These are phyloP conservation scores for Diophrys appendiculata DNA, from an alignment of 73 alveolate genomes.

Conservation along the genomic window DNA sequence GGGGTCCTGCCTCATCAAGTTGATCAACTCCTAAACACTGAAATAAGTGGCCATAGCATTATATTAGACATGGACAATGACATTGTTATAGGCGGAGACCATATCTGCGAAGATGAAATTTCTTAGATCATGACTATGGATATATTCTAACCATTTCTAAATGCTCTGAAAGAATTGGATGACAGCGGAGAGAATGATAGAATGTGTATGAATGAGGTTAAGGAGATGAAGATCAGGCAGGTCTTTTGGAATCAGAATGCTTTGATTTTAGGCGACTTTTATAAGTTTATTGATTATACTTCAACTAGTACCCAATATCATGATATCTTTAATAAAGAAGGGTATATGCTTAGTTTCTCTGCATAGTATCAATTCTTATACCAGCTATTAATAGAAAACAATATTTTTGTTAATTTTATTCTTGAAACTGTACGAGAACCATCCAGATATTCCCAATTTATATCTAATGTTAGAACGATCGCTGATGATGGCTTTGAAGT, in stretches of 20 bases:
- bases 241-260: neutral
- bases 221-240: neutral
- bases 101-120: neutral
- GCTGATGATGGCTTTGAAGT: neutral
- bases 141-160: neutral
- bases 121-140: neutral
- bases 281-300: neutral
- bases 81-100: neutral
- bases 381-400: no score
- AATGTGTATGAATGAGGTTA: neutral
- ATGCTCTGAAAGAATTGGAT: neutral
- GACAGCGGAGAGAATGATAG: neutral
- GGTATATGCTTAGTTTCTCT: neutral
- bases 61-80: neutral
- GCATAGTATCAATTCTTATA: neutral
- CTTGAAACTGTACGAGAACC: neutral
- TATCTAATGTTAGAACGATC: neutral
- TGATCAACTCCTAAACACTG: neutral
- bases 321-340: neutral
- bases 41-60: neutral
- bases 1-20: neutral
- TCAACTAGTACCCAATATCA: neutral
- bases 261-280: neutral
- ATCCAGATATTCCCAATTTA: neutral
- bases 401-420: neutral